Evolutionary conservation across 23 red algal genomes (phyloP).

Genomic region (Gracilariopsis chorda): DNA sequence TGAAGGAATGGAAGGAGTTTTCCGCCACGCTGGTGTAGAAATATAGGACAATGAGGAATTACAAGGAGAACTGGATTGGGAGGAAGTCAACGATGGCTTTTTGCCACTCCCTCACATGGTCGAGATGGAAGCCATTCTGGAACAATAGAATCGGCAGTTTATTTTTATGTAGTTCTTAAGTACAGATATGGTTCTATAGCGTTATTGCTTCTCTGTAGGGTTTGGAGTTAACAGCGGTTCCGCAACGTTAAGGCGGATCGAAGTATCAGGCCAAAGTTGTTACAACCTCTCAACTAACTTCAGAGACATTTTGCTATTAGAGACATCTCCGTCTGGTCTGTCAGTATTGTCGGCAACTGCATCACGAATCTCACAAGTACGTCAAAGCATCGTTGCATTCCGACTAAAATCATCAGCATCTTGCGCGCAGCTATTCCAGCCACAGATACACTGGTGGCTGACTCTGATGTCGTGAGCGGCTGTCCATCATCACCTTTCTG

Average conservation of each 20-base stretch:
- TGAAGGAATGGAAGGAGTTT: too few species aligned
- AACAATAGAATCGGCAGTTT: too few species aligned
- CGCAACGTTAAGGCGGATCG: slow-evolving; percentile 40
- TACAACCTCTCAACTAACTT: slow-evolving; percentile 36
- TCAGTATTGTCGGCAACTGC: slow-evolving; percentile 38
- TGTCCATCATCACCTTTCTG: slow-evolving; percentile 31
- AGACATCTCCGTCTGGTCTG: slow-evolving; percentile 39
- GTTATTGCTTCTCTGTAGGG: slow-evolving; percentile 27
- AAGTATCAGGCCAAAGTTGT: slow-evolving; percentile 61
- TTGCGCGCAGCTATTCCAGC: neutral
- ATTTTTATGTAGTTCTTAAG: too few species aligned
- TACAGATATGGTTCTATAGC: too few species aligned
- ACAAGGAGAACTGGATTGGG: too few species aligned
- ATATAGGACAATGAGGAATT: too few species aligned
- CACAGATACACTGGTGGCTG: neutral
- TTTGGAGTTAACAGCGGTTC: slow-evolving; percentile 36
- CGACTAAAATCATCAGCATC: slow-evolving; percentile 61
- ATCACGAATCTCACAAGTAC: slow-evolving; percentile 60
- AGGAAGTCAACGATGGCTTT: too few species aligned
- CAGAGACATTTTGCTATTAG: slow-evolving; percentile 46
- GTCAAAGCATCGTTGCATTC: slow-evolving; percentile 52
- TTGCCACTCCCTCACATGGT: too few species aligned
- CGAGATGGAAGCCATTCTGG: too few species aligned
- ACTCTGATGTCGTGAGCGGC: neutral
- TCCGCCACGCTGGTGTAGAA: too few species aligned